These are phyloP conservation scores for Camptophora hylomeconis DNA, from an alignment of 2,329 filamentous ascomycete species.

Conservation along the genomic window DNA sequence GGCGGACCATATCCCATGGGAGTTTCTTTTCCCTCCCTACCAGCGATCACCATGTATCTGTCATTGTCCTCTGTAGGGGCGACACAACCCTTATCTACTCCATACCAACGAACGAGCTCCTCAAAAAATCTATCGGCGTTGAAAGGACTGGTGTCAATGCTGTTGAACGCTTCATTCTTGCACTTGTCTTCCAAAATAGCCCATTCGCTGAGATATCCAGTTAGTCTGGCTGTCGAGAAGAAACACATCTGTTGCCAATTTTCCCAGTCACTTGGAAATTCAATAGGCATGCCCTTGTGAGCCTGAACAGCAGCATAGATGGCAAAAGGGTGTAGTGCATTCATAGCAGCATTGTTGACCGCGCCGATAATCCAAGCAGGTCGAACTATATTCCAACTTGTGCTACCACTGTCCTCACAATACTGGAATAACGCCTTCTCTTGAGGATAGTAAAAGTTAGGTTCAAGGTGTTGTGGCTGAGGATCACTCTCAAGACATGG, in stretches of 20 bases:
- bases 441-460: slow-evolving; percentile 44
- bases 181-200: slow-evolving; percentile 30
- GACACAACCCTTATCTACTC: slow-evolving; percentile 22
- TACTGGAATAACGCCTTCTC: slow-evolving; percentile 36
- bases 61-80: slow-evolving; percentile 19
- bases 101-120: slow-evolving; percentile 33
- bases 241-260: slow-evolving; percentile 33
- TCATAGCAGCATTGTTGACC: slow-evolving; percentile 27
- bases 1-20: slow-evolving; percentile 32
- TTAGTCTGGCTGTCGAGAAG: slow-evolving; percentile 34
- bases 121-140: slow-evolving; percentile 38
- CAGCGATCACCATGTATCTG: slow-evolving; percentile 8
- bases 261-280: slow-evolving; percentile 31
- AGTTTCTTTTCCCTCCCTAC: slow-evolving; percentile 16
- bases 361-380: slow-evolving; percentile 36
- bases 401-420: slow-evolving; percentile 24
- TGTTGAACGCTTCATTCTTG: slow-evolving; percentile 37
- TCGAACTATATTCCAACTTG: slow-evolving; percentile 35
- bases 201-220: slow-evolving; percentile 39
- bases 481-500: slow-evolving; percentile 36
- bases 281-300: slow-evolving; percentile 27
- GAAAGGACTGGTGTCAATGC: slow-evolving; percentile 31
- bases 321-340: slow-evolving; percentile 34
- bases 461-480: slow-evolving; percentile 28
- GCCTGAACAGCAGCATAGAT: slow-evolving; percentile 38